These are phyloP conservation scores for Diophrys appendiculata DNA, from an alignment of 73 alveolate species.

Conservation along the genomic window DNA sequence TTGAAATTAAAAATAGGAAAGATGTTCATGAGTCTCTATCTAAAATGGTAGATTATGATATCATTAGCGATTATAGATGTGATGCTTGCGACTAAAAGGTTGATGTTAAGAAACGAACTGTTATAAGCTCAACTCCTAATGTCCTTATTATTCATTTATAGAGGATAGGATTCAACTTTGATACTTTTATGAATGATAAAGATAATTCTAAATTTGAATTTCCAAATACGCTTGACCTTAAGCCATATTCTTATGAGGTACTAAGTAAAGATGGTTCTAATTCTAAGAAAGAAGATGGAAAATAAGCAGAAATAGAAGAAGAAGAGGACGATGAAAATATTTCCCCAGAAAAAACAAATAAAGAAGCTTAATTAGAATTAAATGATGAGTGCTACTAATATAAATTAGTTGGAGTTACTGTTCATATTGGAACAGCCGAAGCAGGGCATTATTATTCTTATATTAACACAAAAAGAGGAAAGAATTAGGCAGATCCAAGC, in stretches of 20 bases:
- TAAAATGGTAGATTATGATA: conserved; percentile 84
- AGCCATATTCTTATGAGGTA: conserved; percentile 50
- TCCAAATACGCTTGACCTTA: conserved; percentile 90
- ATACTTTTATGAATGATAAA: conserved; percentile 90
- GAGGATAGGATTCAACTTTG: conserved; percentile 94
- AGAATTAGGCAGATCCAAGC: conserved; percentile 9
- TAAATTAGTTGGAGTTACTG: conserved; percentile 70
- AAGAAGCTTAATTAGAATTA: conserved; percentile 24
- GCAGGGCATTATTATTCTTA: conserved; percentile 76
- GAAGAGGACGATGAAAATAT: conserved; percentile 44
- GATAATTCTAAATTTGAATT: conserved; percentile 94
- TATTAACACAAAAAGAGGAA: conserved; percentile 65
- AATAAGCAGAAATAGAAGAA: neutral
- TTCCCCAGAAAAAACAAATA: conserved; percentile 16
- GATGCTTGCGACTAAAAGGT: conserved; percentile 92
- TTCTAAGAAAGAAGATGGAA: conserved; percentile 29
- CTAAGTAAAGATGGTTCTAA: conserved; percentile 16
- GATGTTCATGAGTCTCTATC: conserved; percentile 84
- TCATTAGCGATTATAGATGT: conserved; percentile 92
- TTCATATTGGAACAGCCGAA: conserved; percentile 78
- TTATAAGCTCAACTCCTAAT: conserved; percentile 91
- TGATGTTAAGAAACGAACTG: conserved; percentile 83
- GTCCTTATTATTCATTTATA: conserved; percentile 92
- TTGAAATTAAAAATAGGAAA: conserved; percentile 91
- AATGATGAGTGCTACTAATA: conserved; percentile 64